These are phyloP conservation scores for Amniculicola lignicola DNA, from an alignment of 495 filamentous ascomycete species.

Conservation along the genomic window DNA sequence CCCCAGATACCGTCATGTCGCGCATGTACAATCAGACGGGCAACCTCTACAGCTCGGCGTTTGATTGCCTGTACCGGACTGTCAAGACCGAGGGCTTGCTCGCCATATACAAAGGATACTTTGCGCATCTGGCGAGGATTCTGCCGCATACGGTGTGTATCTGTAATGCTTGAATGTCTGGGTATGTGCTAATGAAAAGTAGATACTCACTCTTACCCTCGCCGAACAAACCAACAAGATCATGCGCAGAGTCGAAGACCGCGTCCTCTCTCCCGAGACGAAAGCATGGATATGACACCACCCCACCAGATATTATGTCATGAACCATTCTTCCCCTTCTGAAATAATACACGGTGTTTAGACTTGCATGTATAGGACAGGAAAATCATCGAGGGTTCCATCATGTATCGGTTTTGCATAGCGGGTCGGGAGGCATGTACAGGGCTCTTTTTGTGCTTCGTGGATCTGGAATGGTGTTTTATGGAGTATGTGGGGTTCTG, in stretches of 20 bases:
- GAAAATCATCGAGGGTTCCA: too few relatives aligned
- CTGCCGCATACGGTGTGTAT: constrained; percentile 77
- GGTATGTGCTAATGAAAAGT: constrained; percentile 23
- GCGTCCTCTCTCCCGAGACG: constrained; percentile 53
- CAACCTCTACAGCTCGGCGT: constrained; percentile 86
- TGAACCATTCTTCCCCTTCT: too few relatives aligned
- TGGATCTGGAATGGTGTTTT: too few relatives aligned
- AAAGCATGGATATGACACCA: constrained; percentile 48
- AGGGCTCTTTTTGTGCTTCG: too few relatives aligned
- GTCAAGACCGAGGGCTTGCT: constrained; percentile 85
- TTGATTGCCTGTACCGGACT: constrained; percentile 89
- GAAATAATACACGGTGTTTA: too few relatives aligned
- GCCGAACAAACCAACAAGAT: constrained; percentile 97
- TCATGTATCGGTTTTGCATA: too few relatives aligned
- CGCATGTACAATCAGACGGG: constrained; percentile 99
- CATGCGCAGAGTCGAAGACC: constrained; percentile 71
- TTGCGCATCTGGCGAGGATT: constrained; percentile 91
- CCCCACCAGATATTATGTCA: neutral
- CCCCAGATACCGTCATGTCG: constrained; percentile 97
- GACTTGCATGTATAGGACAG: too few relatives aligned
- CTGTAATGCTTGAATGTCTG: neutral
- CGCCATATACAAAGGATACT: constrained; percentile 97
- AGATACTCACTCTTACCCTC: constrained; percentile 85
- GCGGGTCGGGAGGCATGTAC: too few relatives aligned
- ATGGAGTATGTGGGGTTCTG: too few relatives aligned